Conservation (phyloP, 2,329 filamentous ascomycete genomes). For the Byssochlamys sp. region DNA sequence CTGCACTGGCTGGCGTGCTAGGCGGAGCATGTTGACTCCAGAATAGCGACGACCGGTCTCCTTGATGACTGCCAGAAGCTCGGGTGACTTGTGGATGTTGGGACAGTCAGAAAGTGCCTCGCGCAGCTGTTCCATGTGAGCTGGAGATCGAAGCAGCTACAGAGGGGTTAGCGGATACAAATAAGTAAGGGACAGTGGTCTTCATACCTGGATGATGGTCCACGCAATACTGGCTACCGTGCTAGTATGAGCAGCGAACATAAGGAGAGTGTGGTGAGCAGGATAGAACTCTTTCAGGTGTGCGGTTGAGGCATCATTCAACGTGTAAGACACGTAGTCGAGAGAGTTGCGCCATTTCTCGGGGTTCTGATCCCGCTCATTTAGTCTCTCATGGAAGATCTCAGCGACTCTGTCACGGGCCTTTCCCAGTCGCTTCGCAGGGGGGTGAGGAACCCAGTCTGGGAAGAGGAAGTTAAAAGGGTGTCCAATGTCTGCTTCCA, state of each 20-base stretch:
- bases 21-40: constrained; percentile 7
- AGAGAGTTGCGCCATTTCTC: constrained; percentile 7
- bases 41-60: constrained; percentile 10
- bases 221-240: constrained; percentile 10
- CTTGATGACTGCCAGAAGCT: constrained; percentile 7
- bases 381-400: constrained; percentile 8
- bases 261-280: constrained; percentile 9
- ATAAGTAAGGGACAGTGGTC: no score
- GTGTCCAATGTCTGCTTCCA: constrained; percentile 9
- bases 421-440: constrained; percentile 5
- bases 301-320: constrained; percentile 8
- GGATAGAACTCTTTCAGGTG: constrained; percentile 8
- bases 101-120: constrained; percentile 6
- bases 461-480: constrained; percentile 8
- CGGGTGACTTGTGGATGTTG: constrained; percentile 5
- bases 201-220: constrained; percentile 8
- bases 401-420: constrained; percentile 6
- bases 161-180: neutral
- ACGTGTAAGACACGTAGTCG: constrained; percentile 11
- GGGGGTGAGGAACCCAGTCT: constrained; percentile 9
- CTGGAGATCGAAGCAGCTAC: constrained; percentile 8
- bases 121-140: constrained; percentile 5
- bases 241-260: constrained; percentile 10
- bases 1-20: constrained; percentile 5
- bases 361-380: constrained; percentile 6